phyloP scores from a whole-genome alignment of 2,329 filamentous ascomycete genomes.

The Aureobasidium sp. region DNA sequence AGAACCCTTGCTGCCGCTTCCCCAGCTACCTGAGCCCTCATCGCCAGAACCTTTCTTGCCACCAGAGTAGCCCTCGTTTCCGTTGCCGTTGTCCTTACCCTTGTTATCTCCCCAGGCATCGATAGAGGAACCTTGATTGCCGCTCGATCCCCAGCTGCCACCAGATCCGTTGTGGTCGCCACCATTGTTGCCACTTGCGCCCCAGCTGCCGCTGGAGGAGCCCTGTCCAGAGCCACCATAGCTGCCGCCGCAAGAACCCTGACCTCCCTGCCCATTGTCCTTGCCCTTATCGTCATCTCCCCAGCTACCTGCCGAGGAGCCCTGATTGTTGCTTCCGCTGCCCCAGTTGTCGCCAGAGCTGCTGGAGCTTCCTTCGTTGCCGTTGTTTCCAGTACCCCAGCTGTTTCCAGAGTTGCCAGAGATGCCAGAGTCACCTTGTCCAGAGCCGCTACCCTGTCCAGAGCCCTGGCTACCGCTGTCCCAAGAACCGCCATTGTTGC shows the following conservation, averaged over 20 bases:
- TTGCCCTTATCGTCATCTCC: neutral
- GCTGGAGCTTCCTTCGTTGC: neutral
- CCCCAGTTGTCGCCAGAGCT: neutral
- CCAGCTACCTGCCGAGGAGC: neutral
- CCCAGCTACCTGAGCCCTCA: neutral
- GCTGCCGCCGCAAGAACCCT: neutral
- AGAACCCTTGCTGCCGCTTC: neutral
- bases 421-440: neutral
- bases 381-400: neutral
- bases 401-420: neutral
- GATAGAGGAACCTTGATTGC: neutral
- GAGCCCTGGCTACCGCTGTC: neutral
- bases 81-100: neutral
- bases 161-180: neutral
- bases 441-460: neutral
- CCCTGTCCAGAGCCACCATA: neutral
- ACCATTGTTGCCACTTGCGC: neutral
- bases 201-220: neutral
- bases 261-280: neutral
- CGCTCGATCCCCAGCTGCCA: neutral
- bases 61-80: neutral
- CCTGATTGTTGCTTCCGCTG: neutral
- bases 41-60: neutral
- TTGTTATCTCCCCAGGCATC: neutral
- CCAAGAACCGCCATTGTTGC: too few relatives aligned